Conservation (phyloP, 1,284 basidiomycete species). For the Leccinum fuscescens region DNA sequence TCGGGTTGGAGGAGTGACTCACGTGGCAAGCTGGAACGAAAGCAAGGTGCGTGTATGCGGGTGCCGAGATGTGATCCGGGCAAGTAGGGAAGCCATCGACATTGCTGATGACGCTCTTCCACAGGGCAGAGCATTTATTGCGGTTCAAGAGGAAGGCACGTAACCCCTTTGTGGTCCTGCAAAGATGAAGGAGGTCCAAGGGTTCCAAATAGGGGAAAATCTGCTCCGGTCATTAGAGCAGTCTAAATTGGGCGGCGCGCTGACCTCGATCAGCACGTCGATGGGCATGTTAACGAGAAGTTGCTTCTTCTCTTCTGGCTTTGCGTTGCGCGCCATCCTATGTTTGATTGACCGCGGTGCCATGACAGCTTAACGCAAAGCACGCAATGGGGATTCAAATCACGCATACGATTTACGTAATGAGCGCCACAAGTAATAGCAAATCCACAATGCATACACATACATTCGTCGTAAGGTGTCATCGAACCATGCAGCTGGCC, state of each 20-base stretch:
- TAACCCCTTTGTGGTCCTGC: conserved; percentile 39
- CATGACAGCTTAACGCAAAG: conserved; percentile 2
- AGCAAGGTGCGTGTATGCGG: conserved; percentile 36
- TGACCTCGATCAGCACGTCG: conserved; percentile 20
- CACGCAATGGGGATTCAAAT: background rate
- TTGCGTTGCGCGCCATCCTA: background rate
- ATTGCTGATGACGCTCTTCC: conserved; percentile 34
- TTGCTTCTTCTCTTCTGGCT: background rate
- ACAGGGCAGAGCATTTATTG: conserved; percentile 31
- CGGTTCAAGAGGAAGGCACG: conserved; percentile 38
- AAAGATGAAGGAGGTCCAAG: conserved; percentile 39
- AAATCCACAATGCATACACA: conserved; percentile 12
- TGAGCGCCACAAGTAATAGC: background rate
- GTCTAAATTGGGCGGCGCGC: background rate
- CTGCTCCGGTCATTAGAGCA: conserved; percentile 18
- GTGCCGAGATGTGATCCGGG: conserved; percentile 37
- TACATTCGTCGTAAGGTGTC: conserved; percentile 18
- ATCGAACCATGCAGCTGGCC: conserved; percentile 4
- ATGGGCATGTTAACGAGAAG: conserved; percentile 13
- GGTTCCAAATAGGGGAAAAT: conserved; percentile 38
- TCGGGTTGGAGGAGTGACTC: conserved; percentile 13
- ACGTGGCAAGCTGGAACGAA: conserved; percentile 42
- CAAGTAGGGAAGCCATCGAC: conserved; percentile 37
- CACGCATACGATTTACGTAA: background rate
- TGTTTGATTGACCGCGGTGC: background rate